Conservation (phyloP, 495 filamentous ascomycete genomes). For the Tuber magnatum region DNA sequence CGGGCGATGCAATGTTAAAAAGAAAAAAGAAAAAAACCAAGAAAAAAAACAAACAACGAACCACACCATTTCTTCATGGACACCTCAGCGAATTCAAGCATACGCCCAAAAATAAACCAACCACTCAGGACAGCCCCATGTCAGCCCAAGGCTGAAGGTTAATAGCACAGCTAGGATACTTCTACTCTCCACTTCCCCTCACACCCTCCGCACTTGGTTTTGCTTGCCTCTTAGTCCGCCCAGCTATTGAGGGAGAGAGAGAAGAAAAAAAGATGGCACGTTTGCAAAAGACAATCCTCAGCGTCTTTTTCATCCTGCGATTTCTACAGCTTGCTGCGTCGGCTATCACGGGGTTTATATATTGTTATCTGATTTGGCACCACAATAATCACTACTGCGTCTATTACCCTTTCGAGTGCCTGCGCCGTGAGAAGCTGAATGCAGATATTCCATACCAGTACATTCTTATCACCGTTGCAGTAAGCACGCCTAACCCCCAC, state of each 20-base stretch:
- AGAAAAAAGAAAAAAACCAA: not conserved
- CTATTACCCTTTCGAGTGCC: not conserved
- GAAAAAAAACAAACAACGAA: not conserved
- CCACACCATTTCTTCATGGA: not conserved
- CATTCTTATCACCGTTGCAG: constrained; percentile 3
- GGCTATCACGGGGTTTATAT: constrained; percentile 10
- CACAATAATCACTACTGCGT: constrained; percentile 9
- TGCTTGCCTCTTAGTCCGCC: not conserved
- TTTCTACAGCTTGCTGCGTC: constrained; percentile 7
- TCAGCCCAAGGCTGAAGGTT: not conserved
- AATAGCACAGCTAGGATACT: not conserved
- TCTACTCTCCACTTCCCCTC: not conserved
- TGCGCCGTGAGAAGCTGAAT: not conserved
- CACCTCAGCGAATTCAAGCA: not conserved
- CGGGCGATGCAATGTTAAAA: not conserved
- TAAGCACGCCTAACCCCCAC: not conserved
- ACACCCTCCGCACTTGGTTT: not conserved
- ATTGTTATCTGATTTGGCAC: constrained; percentile 12
- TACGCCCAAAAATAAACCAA: not conserved
- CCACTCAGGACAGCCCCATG: not conserved
- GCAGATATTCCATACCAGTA: constrained; percentile 6
- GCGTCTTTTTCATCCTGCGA: constrained; percentile 7
- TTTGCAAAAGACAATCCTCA: not conserved
- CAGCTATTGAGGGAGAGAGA: not conserved
- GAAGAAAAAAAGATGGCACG: not conserved